Conservation (phyloP, 78 protist genomes). For the Dictyostelium intermedium region DNA sequence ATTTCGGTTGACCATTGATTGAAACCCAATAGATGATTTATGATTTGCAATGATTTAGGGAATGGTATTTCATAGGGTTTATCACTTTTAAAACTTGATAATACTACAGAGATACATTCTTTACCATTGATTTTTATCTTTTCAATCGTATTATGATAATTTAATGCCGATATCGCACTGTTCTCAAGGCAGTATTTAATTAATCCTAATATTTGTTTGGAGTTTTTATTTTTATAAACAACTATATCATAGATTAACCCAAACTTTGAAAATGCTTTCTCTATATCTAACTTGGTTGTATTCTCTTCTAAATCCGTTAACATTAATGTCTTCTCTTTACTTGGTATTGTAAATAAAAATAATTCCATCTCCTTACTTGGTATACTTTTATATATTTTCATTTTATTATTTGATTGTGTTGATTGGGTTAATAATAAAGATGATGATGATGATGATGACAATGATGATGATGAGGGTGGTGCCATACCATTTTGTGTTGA, state of each 20-base stretch:
- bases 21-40: not conserved
- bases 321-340: not conserved
- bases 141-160: not conserved
- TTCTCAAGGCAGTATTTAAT: not conserved
- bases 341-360: not conserved
- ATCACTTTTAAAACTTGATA: not conserved
- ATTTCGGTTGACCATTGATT: not conserved
- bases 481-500: not conserved
- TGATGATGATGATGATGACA: not conserved
- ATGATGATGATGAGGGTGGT: not conserved
- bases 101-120: not conserved
- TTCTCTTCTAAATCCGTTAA: not conserved
- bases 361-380: not conserved
- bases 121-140: not conserved
- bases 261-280: not conserved
- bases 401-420: not conserved
- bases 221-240: not conserved
- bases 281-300: not conserved
- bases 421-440: not conserved
- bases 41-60: not conserved
- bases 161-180: not conserved
- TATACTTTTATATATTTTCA: not conserved
- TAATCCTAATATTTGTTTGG: not conserved
- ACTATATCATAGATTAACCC: not conserved
- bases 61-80: not conserved